Percentiles rank a stretch among this genome's conserved stretches.
Evolutionary conservation across 2,329 filamentous ascomycete genomes (phyloP).

Genomic region (Pyrenophora graminea): DNA sequence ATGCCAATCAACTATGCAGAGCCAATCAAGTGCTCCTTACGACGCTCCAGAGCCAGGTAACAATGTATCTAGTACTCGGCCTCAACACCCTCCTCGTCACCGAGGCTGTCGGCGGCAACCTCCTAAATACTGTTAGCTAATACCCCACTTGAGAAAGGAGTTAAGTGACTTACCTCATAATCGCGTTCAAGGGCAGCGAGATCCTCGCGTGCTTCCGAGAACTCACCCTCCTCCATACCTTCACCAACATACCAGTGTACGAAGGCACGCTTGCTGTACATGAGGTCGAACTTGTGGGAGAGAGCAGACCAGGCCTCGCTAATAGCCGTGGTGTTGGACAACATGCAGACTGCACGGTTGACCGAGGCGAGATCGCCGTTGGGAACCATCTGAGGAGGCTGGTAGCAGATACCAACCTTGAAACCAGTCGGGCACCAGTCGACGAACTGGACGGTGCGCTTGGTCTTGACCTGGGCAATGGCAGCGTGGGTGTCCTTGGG

Average conservation of each 20-base stretch:
- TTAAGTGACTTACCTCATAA: constrained; percentile 60
- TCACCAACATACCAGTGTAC: constrained; percentile 99
- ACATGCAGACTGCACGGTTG: constrained; percentile 98
- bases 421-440: constrained; percentile 99
- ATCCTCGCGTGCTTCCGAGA: constrained; percentile 98
- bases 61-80: constrained; percentile 77
- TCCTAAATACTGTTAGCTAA: constrained; percentile 54
- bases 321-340: constrained; percentile 98
- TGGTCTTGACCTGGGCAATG: constrained; percentile 96
- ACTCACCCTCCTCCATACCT: constrained; percentile 99
- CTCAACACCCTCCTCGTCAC: constrained; percentile 81
- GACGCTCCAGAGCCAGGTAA: constrained; percentile 22
- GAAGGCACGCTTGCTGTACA: constrained; percentile 99
- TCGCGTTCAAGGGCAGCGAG: constrained; percentile 96
- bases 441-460: constrained; percentile 98
- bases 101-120: constrained; percentile 91
- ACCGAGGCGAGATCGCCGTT: constrained; percentile 98
- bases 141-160: too few species aligned
- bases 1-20: constrained; percentile 36
- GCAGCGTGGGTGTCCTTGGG: constrained; percentile 92
- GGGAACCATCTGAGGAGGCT: constrained; percentile 92
- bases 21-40: constrained; percentile 19
- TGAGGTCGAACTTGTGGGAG: constrained; percentile 98
- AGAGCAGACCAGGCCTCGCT: constrained; percentile 97
- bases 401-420: constrained; percentile 99